Conservation (phyloP, 768 basidiomycete genomes). For the Phaeolepiota aurea region DNA sequence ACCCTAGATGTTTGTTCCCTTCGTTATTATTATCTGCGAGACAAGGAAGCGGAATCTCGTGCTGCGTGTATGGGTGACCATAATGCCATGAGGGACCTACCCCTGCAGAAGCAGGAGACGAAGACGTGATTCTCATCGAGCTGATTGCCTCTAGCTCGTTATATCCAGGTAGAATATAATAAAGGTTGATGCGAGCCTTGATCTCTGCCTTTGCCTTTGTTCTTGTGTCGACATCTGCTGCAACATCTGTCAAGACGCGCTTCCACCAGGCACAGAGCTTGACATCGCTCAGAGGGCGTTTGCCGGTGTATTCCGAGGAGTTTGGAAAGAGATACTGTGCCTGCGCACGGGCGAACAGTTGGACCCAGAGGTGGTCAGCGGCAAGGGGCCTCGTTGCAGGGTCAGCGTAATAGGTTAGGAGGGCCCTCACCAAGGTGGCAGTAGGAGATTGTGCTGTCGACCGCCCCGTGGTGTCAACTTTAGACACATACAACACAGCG, state of each 20-base stretch:
- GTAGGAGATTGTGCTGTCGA: slow-evolving; percentile 59
- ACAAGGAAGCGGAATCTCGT: slow-evolving; percentile 38
- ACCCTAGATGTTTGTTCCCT: slow-evolving; percentile 54
- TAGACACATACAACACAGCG: slow-evolving; percentile 82
- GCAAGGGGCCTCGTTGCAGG: slow-evolving; percentile 53
- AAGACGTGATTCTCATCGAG: slow-evolving; percentile 42
- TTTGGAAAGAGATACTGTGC: slow-evolving; percentile 92
- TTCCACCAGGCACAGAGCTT: slow-evolving; percentile 93
- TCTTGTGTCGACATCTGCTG: slow-evolving; percentile 29
- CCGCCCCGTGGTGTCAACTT: slow-evolving; percentile 91
- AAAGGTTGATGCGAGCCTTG: slow-evolving; percentile 29
- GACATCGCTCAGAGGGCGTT: slow-evolving; percentile 69
- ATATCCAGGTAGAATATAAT: slow-evolving; percentile 66
- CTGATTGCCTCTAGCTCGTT: slow-evolving; percentile 58
- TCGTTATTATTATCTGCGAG: slow-evolving; percentile 19
- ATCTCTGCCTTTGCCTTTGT: too few species aligned
- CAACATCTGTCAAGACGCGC: slow-evolving; percentile 54
- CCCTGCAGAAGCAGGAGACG: slow-evolving; percentile 16
- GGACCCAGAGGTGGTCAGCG: slow-evolving; percentile 61
- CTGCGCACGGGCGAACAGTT: slow-evolving; percentile 88
- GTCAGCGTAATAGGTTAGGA: slow-evolving; percentile 58
- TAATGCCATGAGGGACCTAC: slow-evolving; percentile 64
- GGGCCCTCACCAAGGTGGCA: slow-evolving; percentile 51
- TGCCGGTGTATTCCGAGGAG: slow-evolving; percentile 59
- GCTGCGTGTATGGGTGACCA: slow-evolving; percentile 69